phyloP scores from a whole-genome alignment of 176 grass and related monocot species.

The Ampelocalamus luodianensis region DNA sequence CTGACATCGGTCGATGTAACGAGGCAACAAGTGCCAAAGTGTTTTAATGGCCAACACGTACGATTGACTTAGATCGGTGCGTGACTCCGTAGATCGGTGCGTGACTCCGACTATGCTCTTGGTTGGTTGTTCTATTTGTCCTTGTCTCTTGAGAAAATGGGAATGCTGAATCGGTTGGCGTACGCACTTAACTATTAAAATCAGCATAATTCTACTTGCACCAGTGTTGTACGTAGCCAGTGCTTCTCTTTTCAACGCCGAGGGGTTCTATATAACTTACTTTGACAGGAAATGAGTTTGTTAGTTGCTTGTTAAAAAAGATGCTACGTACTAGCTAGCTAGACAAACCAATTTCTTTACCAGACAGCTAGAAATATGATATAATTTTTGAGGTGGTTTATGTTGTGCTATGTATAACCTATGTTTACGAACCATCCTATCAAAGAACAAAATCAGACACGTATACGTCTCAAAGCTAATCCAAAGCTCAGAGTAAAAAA shows the following conservation, averaged over 20 bases:
- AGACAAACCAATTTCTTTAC: background rate
- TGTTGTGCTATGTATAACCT: background rate
- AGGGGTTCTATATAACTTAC: background rate
- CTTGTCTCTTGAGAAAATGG: background rate
- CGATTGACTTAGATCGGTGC: background rate
- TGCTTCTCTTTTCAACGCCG: background rate
- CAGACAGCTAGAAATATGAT: background rate
- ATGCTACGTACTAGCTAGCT: background rate
- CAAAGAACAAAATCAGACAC: background rate
- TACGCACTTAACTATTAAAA: background rate
- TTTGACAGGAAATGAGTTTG: background rate
- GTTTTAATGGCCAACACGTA: background rate
- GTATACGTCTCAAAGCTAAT: background rate
- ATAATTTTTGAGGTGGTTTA: background rate
- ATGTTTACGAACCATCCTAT: background rate
- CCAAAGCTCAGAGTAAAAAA: background rate
- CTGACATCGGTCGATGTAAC: background rate
- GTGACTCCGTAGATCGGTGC: background rate
- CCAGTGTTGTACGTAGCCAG: background rate
- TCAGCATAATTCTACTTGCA: background rate
- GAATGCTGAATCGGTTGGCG: background rate
- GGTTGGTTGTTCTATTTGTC: background rate
- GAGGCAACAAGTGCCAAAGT: background rate
- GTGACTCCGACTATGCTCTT: background rate
- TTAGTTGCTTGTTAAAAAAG: background rate